Conservation (phyloP, 2,329 filamentous ascomycete genomes). For the Rutstroemia sp. region DNA sequence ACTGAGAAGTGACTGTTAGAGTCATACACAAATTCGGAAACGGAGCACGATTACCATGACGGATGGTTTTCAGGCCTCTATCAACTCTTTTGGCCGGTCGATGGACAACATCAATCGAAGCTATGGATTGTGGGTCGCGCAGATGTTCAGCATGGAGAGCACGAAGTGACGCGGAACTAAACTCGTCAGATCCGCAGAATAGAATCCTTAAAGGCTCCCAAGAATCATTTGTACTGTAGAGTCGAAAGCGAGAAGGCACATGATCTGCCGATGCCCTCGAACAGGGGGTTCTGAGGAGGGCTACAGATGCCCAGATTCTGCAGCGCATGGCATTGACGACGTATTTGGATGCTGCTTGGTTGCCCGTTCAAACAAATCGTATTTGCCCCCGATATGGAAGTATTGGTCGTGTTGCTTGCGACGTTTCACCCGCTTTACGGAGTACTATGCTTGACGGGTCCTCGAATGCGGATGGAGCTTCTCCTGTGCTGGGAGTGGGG, state of each 20-base stretch:
- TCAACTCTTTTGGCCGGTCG: constrained; percentile 72
- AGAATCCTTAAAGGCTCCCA: constrained; percentile 66
- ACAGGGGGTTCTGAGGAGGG: neutral
- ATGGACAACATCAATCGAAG: constrained; percentile 79
- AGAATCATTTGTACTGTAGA: constrained; percentile 13
- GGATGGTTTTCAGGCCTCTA: constrained; percentile 55
- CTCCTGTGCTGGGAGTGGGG: no score
- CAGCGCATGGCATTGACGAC: no score
- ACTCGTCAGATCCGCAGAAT: constrained; percentile 90
- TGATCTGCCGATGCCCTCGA: neutral
- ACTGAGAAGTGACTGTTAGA: constrained; percentile 40
- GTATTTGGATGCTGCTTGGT: no score
- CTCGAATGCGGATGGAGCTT: no score
- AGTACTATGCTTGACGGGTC: no score
- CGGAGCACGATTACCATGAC: constrained; percentile 21
- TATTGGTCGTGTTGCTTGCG: no score
- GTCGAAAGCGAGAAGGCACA: neutral
- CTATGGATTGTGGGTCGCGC: constrained; percentile 47
- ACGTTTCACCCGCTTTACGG: no score
- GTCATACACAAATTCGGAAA: neutral
- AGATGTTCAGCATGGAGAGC: constrained; percentile 58
- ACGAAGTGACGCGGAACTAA: constrained; percentile 71
- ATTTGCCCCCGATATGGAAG: no score
- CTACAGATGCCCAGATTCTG: neutral
- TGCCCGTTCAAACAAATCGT: no score